Evolutionary conservation across 768 basidiomycete genomes (phyloP), one percentile per base, ranked within the genome.

Genomic region (Pulveroboletus sp.): DNA sequence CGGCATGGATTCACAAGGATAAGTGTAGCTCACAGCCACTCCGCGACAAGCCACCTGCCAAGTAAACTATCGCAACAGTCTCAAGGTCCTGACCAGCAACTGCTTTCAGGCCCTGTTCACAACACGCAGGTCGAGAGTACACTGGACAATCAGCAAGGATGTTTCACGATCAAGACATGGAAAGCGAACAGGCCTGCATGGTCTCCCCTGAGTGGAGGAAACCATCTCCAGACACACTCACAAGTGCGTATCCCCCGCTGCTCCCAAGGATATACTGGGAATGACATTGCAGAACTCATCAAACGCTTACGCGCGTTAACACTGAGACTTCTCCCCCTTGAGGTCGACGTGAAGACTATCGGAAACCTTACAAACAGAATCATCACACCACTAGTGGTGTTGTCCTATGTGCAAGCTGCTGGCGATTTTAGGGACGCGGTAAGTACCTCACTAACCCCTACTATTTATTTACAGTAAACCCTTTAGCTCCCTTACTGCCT

Each of bases 401-500:
- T 74, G 36, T 82, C 92, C 1, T 97, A 85, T 60, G 77, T 74
- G 26, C 79, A 78, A 43, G 86, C 90, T 21, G 93, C 88, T 8
- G 94, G 94, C 6, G 92, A 95, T 68, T 93, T 93, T 63, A 67
- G 74, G 15, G 89, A 93, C 62, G 88, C 89, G 24, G 90, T 93
- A 60, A 57, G 84, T 64, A 4, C 15, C 37, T 43, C 43, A 48
- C 28, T 38, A 26, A 39, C 44, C 17, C 39, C 14, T 14, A 10
- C 17, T 13, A 27, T 1, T 18, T 30, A 24, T 33, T n/a, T 37
- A n/a, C 31, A 13, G 31, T 6, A 31, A 11, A 46, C 21, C 36
- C 44, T 39, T 38, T 41, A 91, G 88, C 76, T 92, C n/a, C 88
- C 89, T 0, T 93, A 90, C 57, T 84, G 82, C 57, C 77, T 93